Evolutionary conservation across 495 filamentous ascomycete species (phyloP).

Genomic region (Aspergillus homomorphus): DNA sequence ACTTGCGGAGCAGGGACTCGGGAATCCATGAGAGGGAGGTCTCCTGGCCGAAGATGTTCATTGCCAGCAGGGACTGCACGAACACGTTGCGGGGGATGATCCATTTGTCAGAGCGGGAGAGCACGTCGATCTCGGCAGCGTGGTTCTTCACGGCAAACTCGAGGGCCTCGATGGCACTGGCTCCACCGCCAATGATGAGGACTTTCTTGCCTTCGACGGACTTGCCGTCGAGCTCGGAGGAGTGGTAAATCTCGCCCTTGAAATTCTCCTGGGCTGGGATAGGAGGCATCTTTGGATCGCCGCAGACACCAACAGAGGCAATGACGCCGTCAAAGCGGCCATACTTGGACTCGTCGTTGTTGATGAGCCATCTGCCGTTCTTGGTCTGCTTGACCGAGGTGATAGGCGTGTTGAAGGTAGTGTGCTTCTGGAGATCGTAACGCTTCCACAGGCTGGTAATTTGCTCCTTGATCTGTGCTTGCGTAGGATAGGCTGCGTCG

Average conservation of each 20-base stretch:
- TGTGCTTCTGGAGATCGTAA: conserved; percentile 68
- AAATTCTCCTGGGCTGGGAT: conserved; percentile 65
- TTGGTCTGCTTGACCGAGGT: conserved; percentile 64
- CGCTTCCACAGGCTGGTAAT: conserved; percentile 70
- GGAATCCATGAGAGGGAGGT: conserved; percentile 73
- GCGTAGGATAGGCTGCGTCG: conserved; percentile 69
- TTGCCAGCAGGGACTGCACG: conserved; percentile 66
- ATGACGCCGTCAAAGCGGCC: conserved; percentile 77
- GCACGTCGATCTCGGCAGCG: conserved; percentile 65
- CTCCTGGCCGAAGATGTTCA: conserved; percentile 79
- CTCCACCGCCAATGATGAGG: conserved; percentile 74
- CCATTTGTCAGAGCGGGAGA: conserved; percentile 83
- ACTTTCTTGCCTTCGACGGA: conserved; percentile 68
- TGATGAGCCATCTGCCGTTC: conserved; percentile 77
- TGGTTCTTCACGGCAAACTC: conserved; percentile 71
- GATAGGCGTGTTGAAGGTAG: conserved; percentile 67
- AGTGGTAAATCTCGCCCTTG: conserved; percentile 68
- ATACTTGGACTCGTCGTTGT: conserved; percentile 63
- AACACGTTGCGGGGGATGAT: conserved; percentile 78
- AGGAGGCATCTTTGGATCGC: conserved; percentile 67
- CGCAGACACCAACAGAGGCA: conserved; percentile 74
- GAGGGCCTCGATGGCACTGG: conserved; percentile 78
- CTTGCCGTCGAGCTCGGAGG: conserved; percentile 68
- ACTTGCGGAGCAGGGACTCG: conserved; percentile 66
- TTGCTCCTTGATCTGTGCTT: conserved; percentile 67